Evolutionary conservation across 495 filamentous ascomycete species (phyloP).

Genomic region (Tuber umbilicatum): DNA sequence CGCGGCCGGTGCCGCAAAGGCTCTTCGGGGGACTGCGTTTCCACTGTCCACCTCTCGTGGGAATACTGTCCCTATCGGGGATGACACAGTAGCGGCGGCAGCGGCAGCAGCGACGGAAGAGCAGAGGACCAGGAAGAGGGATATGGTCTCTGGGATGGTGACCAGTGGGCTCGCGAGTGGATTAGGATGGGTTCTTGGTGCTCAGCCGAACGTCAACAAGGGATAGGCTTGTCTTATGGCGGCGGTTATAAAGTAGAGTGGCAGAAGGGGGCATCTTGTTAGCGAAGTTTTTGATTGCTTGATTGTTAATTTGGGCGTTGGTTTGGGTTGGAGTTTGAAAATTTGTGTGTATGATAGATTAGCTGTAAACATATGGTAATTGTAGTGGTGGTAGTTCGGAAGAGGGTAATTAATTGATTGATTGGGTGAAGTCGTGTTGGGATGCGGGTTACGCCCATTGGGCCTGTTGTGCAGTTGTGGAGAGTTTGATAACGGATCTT

Average conservation of each 20-base stretch:
- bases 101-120: slow-evolving; percentile 37
- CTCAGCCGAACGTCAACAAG: slow-evolving; percentile 47
- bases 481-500: not conserved
- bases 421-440: not conserved
- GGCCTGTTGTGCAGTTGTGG: not conserved
- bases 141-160: slow-evolving; percentile 70
- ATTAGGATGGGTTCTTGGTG: slow-evolving; percentile 78
- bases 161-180: slow-evolving; percentile 69
- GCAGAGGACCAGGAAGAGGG: slow-evolving; percentile 58
- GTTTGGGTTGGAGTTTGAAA: not conserved
- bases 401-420: not conserved
- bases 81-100: slow-evolving; percentile 32
- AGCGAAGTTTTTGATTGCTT: not conserved
- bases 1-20: slow-evolving; percentile 71
- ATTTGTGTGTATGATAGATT: not conserved
- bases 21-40: slow-evolving; percentile 43
- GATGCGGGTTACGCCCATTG: not conserved
- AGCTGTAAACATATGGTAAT: not conserved
- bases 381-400: not conserved
- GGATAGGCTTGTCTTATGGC: not conserved
- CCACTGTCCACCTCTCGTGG: slow-evolving; percentile 16
- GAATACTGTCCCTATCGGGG: slow-evolving; percentile 24
- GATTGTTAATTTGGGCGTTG: not conserved
- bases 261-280: not conserved
- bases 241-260: not conserved